Evolutionary conservation across 2,329 filamentous ascomycete species (phyloP).

Genomic region (Diaporthe eres): DNA sequence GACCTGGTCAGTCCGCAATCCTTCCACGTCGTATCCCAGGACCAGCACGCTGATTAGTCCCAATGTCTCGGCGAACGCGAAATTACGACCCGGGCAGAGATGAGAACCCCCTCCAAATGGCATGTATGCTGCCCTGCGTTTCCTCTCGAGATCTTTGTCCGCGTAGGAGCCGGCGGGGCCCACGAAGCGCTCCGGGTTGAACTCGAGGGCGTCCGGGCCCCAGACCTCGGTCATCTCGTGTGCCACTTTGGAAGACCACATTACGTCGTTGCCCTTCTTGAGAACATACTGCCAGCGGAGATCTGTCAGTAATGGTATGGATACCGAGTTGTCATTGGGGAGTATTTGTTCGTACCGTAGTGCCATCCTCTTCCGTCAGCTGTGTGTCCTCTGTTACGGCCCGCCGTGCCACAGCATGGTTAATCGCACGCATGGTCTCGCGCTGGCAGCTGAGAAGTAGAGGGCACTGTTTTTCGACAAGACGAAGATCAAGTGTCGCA

Average conservation of each 20-base stretch:
- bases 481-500: neutral
- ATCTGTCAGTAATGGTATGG: neutral
- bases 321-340: neutral
- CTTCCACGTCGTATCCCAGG: neutral
- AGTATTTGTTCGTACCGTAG: neutral
- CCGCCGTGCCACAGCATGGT: neutral
- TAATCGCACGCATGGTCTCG: neutral
- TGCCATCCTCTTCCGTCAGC: neutral
- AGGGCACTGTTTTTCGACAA: neutral
- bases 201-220: neutral
- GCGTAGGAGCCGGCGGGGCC: neutral
- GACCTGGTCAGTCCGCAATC: neutral
- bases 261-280: constrained; percentile 1
- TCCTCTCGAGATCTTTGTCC: neutral
- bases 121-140: neutral
- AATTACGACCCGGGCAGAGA: neutral
- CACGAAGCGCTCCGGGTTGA: neutral
- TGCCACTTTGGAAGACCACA: neutral
- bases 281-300: neutral
- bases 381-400: neutral
- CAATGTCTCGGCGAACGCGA: neutral
- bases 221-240: neutral
- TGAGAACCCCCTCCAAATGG: neutral
- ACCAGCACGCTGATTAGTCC: neutral
- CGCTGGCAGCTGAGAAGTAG: neutral